Conservation (phyloP, 495 filamentous ascomycete species). For the Hamigera avellanea region DNA sequence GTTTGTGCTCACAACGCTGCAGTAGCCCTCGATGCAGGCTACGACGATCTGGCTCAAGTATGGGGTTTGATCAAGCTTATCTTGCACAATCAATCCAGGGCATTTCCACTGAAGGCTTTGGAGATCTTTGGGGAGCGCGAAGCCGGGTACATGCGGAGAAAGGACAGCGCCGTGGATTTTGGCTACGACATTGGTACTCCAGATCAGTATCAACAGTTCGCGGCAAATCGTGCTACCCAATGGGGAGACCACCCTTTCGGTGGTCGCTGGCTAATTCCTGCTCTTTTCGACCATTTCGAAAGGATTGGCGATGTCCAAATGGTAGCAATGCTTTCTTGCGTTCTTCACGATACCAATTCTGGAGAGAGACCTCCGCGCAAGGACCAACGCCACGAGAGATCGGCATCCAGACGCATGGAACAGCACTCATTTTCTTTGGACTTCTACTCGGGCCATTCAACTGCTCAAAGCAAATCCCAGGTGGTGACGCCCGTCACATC, state of each 20-base stretch:
- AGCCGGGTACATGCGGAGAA: conserved; percentile 9
- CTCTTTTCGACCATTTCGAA: conserved; percentile 65
- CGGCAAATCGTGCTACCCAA: conserved; percentile 49
- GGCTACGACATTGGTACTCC: conserved; percentile 15
- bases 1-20: conserved; percentile 75
- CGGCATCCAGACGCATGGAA: conserved; percentile 8
- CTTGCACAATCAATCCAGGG: conserved; percentile 58
- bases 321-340: conserved; percentile 88
- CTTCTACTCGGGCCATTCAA: conserved; percentile 15
- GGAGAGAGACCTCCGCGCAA: conserved; percentile 8
- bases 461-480: conserved; percentile 20
- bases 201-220: conserved; percentile 3
- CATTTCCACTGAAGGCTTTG: conserved; percentile 33
- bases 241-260: conserved; percentile 82
- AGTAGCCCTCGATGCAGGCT: conserved; percentile 64
- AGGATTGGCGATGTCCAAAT: conserved; percentile 75
- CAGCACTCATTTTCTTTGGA: conserved; percentile 23
- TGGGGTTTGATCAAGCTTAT: conserved; percentile 76
- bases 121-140: conserved; percentile 48
- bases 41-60: conserved; percentile 62
- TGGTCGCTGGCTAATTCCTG: conserved; percentile 54
- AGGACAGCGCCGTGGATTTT: conserved; percentile 24
- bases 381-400: conserved; percentile 6
- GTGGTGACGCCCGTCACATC: conserved; percentile 29
- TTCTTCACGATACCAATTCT: conserved; percentile 56